Evolutionary conservation across 768 basidiomycete genomes (phyloP).

Genomic region (Nevesoporus exiguus): DNA sequence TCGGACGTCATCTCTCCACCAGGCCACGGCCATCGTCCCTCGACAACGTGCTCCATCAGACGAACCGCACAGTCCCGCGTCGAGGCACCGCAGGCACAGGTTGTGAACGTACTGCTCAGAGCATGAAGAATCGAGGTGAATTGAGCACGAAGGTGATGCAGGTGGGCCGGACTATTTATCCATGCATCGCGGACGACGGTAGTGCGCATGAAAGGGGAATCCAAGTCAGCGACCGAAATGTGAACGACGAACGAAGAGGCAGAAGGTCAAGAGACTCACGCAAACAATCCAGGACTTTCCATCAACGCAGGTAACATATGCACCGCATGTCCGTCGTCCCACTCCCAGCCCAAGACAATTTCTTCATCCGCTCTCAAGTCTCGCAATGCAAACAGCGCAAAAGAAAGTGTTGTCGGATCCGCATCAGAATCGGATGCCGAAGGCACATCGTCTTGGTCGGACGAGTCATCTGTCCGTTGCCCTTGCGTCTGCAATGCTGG

Average conservation of each 20-base stretch:
- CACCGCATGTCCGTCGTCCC: constrained; percentile 89
- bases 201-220: background rate
- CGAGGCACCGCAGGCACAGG: constrained; percentile 67
- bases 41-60: constrained; percentile 65
- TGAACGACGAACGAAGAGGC: background rate
- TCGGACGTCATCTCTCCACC: constrained; percentile 26
- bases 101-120: constrained; percentile 66
- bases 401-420: constrained; percentile 46
- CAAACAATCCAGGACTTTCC: constrained; percentile 51
- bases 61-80: constrained; percentile 60
- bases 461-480: constrained; percentile 12
- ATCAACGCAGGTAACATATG: constrained; percentile 73
- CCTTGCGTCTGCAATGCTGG: constrained; percentile 4
- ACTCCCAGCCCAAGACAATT: constrained; percentile 91
- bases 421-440: constrained; percentile 20
- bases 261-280: constrained; percentile 41
- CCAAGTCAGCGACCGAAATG: constrained; percentile 12
- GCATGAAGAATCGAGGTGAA: constrained; percentile 69
- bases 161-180: constrained; percentile 41
- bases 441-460: constrained; percentile 19
- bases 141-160: constrained; percentile 56
- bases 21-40: constrained; percentile 34
- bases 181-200: background rate
- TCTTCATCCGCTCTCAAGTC: constrained; percentile 80
- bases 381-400: constrained; percentile 76